These are phyloP conservation scores for Boletus sp. DNA, from an alignment of 768 basidiomycete species.

Conservation along the genomic window DNA sequence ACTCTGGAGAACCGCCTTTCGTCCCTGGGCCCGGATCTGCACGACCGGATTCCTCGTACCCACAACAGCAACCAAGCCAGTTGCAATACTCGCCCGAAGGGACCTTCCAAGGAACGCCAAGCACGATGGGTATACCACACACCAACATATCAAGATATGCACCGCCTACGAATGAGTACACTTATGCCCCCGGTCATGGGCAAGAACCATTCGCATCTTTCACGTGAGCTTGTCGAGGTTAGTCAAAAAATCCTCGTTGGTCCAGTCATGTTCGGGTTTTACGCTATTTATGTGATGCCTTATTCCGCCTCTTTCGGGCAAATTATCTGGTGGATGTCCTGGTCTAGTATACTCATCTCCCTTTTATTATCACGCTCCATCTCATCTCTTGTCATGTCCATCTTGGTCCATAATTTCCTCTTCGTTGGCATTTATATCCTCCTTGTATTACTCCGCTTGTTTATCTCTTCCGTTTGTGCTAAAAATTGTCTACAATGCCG, in stretches of 20 bases:
- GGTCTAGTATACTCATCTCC: slow-evolving; percentile 1
- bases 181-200: slow-evolving; percentile 19
- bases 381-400: slow-evolving; percentile 12
- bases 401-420: slow-evolving; percentile 8
- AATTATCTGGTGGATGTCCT: slow-evolving; percentile 7
- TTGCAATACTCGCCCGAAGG: slow-evolving; percentile 23
- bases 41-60: slow-evolving; percentile 13
- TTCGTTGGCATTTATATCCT: slow-evolving; percentile 7
- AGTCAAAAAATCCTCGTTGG: not conserved
- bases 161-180: slow-evolving; percentile 19
- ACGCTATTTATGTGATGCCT: slow-evolving; percentile 1
- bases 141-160: slow-evolving; percentile 15
- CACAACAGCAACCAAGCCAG: slow-evolving; percentile 4
- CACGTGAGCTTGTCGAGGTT: slow-evolving; percentile 8
- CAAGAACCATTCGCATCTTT: slow-evolving; percentile 24
- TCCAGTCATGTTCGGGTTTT: not conserved
- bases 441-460: slow-evolving; percentile 9
- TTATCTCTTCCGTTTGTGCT: not conserved
- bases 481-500: slow-evolving; percentile 8
- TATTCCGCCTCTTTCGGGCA: not conserved
- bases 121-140: slow-evolving; percentile 14
- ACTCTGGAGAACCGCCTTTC: slow-evolving; percentile 18
- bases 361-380: slow-evolving; percentile 3
- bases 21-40: slow-evolving; percentile 9
- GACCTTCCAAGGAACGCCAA: slow-evolving; percentile 12